A percentile compares a stretch with the other conserved stretches of the same genome.
These are phyloP conservation scores for Stereum hirsutum DNA, from an alignment of 1,284 basidiomycete species.

Conservation along the genomic window DNA sequence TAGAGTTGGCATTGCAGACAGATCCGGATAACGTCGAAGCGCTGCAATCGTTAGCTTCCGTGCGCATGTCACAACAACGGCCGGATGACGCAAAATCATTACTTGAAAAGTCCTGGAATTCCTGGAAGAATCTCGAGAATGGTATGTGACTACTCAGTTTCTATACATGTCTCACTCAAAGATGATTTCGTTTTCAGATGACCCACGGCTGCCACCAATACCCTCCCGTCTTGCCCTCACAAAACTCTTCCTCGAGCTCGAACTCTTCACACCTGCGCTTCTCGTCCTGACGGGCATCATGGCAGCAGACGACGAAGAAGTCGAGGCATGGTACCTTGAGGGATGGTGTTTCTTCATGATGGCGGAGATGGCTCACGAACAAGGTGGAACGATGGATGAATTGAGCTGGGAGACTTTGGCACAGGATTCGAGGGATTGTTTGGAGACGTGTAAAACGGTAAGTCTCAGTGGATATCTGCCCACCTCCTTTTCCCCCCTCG, in stretches of 20 bases:
- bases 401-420: conserved; percentile 75
- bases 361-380: conserved; percentile 56
- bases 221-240: conserved; percentile 67
- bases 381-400: conserved; percentile 46
- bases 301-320: conserved; percentile 78
- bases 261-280: conserved; percentile 62
- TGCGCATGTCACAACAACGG: conserved; percentile 82
- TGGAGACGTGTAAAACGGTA: conserved; percentile 78
- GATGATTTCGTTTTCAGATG: too few relatives aligned
- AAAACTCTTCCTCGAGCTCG: conserved; percentile 80
- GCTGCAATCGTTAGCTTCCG: conserved; percentile 77
- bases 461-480: conserved; percentile 16
- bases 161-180: conserved; percentile 1
- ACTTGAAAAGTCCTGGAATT: conserved; percentile 61
- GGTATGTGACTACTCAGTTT: conserved; percentile 33
- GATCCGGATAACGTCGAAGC: conserved; percentile 77
- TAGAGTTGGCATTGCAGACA: conserved; percentile 63
- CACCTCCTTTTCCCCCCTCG: not conserved
- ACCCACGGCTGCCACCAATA: conserved; percentile 65
- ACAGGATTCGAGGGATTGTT: conserved; percentile 70
- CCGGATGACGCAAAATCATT: conserved; percentile 73
- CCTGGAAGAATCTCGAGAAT: conserved; percentile 68
- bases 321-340: conserved; percentile 93
- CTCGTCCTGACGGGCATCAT: conserved; percentile 75
- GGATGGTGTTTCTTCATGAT: conserved; percentile 89